phyloP scores from a whole-genome alignment of 352 stramenopile species.

The Phytopythium oedochilum region DNA sequence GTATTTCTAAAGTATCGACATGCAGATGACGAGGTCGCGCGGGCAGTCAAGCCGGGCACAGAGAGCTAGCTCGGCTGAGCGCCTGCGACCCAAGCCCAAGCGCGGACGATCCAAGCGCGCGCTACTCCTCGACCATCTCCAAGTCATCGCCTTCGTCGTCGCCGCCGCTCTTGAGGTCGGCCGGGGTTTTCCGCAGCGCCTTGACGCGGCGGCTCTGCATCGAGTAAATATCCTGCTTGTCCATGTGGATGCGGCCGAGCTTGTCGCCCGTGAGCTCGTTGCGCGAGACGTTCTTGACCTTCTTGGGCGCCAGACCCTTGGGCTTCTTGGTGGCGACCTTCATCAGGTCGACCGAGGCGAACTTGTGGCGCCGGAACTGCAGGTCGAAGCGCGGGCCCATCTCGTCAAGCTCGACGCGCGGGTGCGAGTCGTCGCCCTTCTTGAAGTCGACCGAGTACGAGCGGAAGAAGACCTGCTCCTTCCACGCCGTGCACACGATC shows the following conservation, averaged over 20 bases:
- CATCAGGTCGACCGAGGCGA: conserved; percentile 93
- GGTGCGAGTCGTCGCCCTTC: conserved; percentile 77
- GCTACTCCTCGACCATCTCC: conserved; percentile 49
- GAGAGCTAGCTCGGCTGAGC: too few relatives aligned
- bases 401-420: conserved; percentile 85
- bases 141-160: conserved; percentile 26
- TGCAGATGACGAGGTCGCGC: neutral
- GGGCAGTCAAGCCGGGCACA: too few relatives aligned
- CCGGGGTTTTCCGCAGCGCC: conserved; percentile 87
- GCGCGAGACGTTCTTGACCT: conserved; percentile 97
- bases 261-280: conserved; percentile 98
- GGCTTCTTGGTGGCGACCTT: conserved; percentile 94
- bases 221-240: conserved; percentile 96
- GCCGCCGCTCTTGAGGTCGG: conserved; percentile 63
- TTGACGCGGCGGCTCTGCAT: conserved; percentile 95
- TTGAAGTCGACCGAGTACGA: conserved; percentile 97
- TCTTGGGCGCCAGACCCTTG: conserved; percentile 90
- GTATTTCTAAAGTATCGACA: conserved; percentile 8
- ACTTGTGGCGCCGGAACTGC: conserved; percentile 93
- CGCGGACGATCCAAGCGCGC: neutral
- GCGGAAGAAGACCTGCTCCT: conserved; percentile 92
- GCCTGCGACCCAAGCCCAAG: too few relatives aligned
- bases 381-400: conserved; percentile 90
- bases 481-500: conserved; percentile 95
- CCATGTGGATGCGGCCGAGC: conserved; percentile 97